phyloP scores from a whole-genome alignment of 208 protist genomes.

The Acanthamoeba sp. region DNA sequence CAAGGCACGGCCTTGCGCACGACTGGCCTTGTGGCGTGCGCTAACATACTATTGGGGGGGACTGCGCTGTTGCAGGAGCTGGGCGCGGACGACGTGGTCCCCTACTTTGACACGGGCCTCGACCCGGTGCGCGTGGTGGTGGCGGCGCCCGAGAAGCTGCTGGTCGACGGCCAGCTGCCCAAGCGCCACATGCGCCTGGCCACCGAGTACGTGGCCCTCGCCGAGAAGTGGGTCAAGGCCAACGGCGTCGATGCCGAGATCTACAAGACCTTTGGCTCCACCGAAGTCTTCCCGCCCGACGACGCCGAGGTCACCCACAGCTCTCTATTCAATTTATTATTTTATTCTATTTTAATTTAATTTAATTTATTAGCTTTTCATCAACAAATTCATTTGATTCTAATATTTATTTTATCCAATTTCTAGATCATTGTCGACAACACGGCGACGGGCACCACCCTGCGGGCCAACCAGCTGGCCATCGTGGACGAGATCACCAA shows the following conservation, averaged over 20 bases:
- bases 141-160: slow-evolving; percentile 61
- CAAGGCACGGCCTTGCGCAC: slow-evolving; percentile 50
- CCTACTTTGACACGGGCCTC: slow-evolving; percentile 71
- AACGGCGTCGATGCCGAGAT: slow-evolving; percentile 68
- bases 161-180: slow-evolving; percentile 70
- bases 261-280: slow-evolving; percentile 66
- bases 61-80: not conserved
- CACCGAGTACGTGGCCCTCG: slow-evolving; percentile 75
- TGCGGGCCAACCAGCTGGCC: slow-evolving; percentile 75
- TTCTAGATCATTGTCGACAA: slow-evolving; percentile 76
- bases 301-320: slow-evolving; percentile 68
- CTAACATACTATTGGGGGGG: no score
- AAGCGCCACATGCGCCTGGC: slow-evolving; percentile 74
- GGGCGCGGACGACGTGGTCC: slow-evolving; percentile 55
- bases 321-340: no score
- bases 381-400: not conserved
- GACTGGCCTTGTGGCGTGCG: no score
- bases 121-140: slow-evolving; percentile 75
- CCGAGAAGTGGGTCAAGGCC: slow-evolving; percentile 75
- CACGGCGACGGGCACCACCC: slow-evolving; percentile 77
- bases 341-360: no score
- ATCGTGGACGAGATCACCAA: slow-evolving; percentile 76
- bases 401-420: not conserved
- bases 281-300: slow-evolving; percentile 78
- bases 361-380: not conserved